Evolutionary conservation across 176 grass and related monocot species (phyloP).

Genomic region (Musa schizocarpa): DNA sequence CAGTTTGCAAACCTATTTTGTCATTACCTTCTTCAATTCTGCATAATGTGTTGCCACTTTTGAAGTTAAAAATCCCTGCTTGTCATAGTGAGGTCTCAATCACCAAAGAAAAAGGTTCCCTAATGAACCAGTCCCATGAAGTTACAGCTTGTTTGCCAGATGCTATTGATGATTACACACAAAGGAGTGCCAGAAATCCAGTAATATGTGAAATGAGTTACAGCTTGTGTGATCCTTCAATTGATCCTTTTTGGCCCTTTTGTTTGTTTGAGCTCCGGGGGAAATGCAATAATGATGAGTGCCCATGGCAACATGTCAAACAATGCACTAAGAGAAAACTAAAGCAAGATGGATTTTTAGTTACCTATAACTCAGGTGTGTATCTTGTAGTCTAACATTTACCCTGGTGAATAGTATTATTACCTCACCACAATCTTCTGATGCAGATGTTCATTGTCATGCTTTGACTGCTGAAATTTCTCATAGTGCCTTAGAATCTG

Average conservation of each 20-base stretch:
- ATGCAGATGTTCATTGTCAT: constrained; percentile 1
- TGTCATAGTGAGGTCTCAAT: constrained; percentile 26
- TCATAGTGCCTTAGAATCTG: constrained; percentile 12
- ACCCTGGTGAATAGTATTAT: not conserved
- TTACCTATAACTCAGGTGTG: constrained; percentile 45
- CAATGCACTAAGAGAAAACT: constrained; percentile 52
- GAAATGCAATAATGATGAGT: constrained; percentile 96
- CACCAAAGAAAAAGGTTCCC: constrained; percentile 23
- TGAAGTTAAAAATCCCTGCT: constrained; percentile 32
- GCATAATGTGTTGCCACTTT: constrained; percentile 46
- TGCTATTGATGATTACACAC: constrained; percentile 24
- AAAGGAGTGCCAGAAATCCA: constrained; percentile 22
- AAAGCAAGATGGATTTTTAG: constrained; percentile 24
- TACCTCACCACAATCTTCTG: not conserved
- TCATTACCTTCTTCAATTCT: constrained; percentile 40
- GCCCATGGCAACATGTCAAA: constrained; percentile 76
- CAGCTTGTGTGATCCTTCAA: constrained; percentile 11
- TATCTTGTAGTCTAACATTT: constrained; percentile 5
- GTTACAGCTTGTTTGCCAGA: constrained; percentile 15
- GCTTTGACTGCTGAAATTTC: constrained; percentile 9
- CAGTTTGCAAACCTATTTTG: constrained; percentile 3
- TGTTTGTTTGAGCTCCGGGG: constrained; percentile 98
- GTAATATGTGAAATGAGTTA: constrained; percentile 25
- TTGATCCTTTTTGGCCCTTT: constrained; percentile 94
- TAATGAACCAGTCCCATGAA: constrained; percentile 29